phyloP scores from a whole-genome alignment of 768 basidiomycete genomes.

The Naematelia aurantialba region DNA sequence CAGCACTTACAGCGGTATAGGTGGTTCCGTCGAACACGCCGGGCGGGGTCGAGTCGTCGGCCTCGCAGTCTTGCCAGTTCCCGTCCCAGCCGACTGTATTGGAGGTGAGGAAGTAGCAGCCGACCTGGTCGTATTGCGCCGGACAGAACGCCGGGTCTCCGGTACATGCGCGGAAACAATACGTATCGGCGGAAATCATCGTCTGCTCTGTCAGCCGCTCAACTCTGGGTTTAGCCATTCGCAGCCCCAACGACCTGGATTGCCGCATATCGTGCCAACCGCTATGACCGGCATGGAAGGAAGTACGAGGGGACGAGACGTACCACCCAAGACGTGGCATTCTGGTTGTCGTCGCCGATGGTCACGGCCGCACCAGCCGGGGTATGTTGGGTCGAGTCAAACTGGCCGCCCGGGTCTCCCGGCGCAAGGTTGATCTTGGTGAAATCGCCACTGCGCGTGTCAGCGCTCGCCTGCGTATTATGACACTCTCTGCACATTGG shows the following conservation, averaged over 20 bases:
- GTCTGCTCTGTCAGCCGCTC: slow-evolving; percentile 18
- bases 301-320: slow-evolving; percentile 11
- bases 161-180: slow-evolving; percentile 43
- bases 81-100: slow-evolving; percentile 29
- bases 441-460: slow-evolving; percentile 38
- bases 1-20: slow-evolving; percentile 22
- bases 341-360: slow-evolving; percentile 19
- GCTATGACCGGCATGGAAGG: background rate
- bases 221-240: background rate
- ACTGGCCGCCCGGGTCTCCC: slow-evolving; percentile 39
- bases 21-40: slow-evolving; percentile 28
- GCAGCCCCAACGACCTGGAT: background rate
- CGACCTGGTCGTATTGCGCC: slow-evolving; percentile 29
- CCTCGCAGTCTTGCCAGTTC: slow-evolving; percentile 33
- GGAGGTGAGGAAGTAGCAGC: slow-evolving; percentile 35
- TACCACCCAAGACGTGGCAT: slow-evolving; percentile 38
- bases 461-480: no score
- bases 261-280: background rate
- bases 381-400: slow-evolving; percentile 26
- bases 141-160: slow-evolving; percentile 42
- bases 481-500: no score
- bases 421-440: slow-evolving; percentile 42
- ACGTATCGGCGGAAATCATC: slow-evolving; percentile 33
- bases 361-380: slow-evolving; percentile 30
- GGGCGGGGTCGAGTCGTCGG: slow-evolving; percentile 30